Evolutionary conservation across 2,329 filamentous ascomycete genomes (phyloP), one percentile per base, ranked within the genome.

Genomic region (Ciborinia camelliae): DNA sequence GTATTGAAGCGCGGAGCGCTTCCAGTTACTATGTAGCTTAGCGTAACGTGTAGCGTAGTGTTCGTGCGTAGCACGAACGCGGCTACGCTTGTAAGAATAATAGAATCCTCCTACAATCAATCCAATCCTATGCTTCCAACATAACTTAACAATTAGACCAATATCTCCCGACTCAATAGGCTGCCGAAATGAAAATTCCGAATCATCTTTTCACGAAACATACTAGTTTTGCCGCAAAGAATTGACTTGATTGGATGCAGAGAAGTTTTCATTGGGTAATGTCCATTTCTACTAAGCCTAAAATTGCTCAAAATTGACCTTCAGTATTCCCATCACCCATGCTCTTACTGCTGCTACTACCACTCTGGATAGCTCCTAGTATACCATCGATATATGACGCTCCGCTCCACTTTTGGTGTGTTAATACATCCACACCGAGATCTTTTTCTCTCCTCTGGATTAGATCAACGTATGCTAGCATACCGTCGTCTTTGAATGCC

Each of bases 301-400:
- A 63, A 89, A 89, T 73, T 18, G 2, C 45, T 60, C 70, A 73
- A 63, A 89, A 89, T 73, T 88, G 86, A 0, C 84, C 83, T 77
- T 98, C 94, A 0, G 94, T 98, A 75, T 95, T 96, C 0, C 94
- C 94, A 54, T 94, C 90, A 0, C 94, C 94, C 94, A 97, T 97
- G 76, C 91, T 95, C 84, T 87, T 93, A 76, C 86, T 96, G 63
- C 90, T 88, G 64, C 89, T 92, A 79, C 90, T 96, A 28, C 93
- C 94, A 72, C 91, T 96, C 79, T 96, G 92, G 60, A 97, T 96
- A 5, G 90, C 88, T 0, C 92, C 92, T 39, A 97, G 76, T 54
- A 97, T 94, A 3, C 93, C 92, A 76, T 97, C 93, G 70, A 97
- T 90, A 75, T 97, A 89, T 2, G 79, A 78, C 0, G 87, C 87